Conservation (phyloP, 2,329 filamentous ascomycete genomes). For the Talaromyces sp. region DNA sequence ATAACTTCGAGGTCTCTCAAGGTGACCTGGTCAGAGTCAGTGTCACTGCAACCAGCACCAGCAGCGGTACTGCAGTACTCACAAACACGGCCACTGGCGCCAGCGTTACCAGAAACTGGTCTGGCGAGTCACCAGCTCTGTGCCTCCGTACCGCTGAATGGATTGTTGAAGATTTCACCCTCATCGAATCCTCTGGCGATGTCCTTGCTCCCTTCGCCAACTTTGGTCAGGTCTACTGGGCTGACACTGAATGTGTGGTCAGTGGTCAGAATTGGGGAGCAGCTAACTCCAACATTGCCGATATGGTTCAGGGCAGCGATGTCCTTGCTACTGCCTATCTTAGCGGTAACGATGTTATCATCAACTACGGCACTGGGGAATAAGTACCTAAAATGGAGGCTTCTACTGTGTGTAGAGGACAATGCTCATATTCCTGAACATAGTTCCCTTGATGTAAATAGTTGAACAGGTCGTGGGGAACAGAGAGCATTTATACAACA, state of each 20-base stretch:
- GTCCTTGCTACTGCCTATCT: conserved; percentile 14
- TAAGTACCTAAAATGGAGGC: background rate
- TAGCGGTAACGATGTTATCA: conserved; percentile 14
- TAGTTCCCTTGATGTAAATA: background rate
- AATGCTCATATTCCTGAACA: background rate
- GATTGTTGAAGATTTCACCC: conserved; percentile 15
- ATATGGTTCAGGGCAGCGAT: conserved; percentile 14
- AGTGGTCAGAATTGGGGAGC: conserved; percentile 10
- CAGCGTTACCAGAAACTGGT: conserved; percentile 11
- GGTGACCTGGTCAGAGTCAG: conserved; percentile 13
- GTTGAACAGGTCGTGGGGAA: background rate
- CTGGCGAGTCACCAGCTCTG: conserved; percentile 8
- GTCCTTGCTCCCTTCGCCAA: conserved; percentile 10
- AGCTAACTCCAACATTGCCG: conserved; percentile 11
- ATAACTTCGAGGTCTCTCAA: conserved; percentile 12
- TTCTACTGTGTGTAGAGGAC: too few species aligned
- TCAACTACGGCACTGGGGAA: conserved; percentile 16
- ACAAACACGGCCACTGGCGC: conserved; percentile 1
- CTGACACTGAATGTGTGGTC: background rate
- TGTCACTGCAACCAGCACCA: conserved; percentile 14
- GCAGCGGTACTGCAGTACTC: conserved; percentile 11
- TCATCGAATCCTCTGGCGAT: conserved; percentile 1
- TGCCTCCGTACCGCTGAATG: conserved; percentile 13
- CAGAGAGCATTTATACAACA: too few species aligned
- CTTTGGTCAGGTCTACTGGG: conserved; percentile 13